Evolutionary conservation across 345 rosid species (phyloP).

Genomic region (Balakata baccata): DNA sequence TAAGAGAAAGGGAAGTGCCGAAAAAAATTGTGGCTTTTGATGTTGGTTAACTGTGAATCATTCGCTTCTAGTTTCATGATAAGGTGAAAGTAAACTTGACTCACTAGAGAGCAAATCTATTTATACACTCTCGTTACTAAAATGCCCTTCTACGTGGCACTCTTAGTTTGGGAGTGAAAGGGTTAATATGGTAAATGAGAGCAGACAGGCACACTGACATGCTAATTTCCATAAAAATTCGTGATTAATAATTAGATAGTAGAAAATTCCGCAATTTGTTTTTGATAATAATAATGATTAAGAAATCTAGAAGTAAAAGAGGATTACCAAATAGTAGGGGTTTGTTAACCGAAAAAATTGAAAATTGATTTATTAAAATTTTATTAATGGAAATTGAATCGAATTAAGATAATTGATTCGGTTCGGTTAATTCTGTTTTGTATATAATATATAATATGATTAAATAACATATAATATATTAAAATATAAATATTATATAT

Average conservation of each 20-base stretch:
- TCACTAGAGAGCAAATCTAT: neutral
- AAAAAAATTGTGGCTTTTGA: slow-evolving; percentile 25
- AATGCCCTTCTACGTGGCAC: slow-evolving; percentile 23
- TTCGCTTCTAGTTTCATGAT: slow-evolving; percentile 21
- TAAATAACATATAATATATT: too few species aligned
- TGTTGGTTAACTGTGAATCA: slow-evolving; percentile 25
- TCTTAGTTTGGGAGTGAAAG: neutral
- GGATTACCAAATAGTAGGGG: too few species aligned
- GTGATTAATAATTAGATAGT: neutral
- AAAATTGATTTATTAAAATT: too few species aligned
- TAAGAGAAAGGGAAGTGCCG: neutral
- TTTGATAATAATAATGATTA: neutral
- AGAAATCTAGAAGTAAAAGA: slow-evolving; percentile 15
- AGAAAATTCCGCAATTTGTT: neutral
- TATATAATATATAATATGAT: too few species aligned
- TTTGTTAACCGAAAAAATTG: too few species aligned
- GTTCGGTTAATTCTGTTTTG: too few species aligned
- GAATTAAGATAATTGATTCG: too few species aligned
- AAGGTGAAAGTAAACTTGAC: slow-evolving; percentile 14
- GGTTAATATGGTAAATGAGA: neutral
- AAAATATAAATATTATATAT: too few species aligned
- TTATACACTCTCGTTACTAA: neutral
- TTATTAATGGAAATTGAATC: too few species aligned
- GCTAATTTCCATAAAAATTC: neutral
- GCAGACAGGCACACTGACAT: neutral